phyloP scores from a whole-genome alignment of 2,329 filamentous ascomycete species.

The Lasiodiplodia hormozganensis region DNA sequence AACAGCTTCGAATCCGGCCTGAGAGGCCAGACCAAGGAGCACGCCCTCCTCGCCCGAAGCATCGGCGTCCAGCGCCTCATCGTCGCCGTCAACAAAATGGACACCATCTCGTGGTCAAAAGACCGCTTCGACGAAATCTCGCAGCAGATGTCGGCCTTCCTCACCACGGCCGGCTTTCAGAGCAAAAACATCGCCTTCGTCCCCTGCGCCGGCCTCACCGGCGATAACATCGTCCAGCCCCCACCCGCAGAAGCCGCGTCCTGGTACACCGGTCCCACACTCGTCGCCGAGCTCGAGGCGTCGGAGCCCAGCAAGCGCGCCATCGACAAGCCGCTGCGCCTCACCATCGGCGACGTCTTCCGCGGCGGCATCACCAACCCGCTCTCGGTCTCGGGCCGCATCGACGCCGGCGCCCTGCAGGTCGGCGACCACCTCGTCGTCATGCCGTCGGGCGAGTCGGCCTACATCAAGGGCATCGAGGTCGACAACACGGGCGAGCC shows the following conservation, averaged over 20 bases:
- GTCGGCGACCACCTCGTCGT: slow-evolving; percentile 80
- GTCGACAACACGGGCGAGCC: slow-evolving; percentile 63
- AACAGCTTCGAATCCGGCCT: slow-evolving; percentile 94
- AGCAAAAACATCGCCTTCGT: slow-evolving; percentile 83
- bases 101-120: slow-evolving; percentile 82
- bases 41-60: slow-evolving; percentile 86
- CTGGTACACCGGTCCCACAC: slow-evolving; percentile 83
- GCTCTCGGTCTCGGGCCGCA: slow-evolving; percentile 82
- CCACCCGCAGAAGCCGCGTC: slow-evolving; percentile 59
- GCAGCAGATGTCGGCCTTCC: slow-evolving; percentile 81
- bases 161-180: slow-evolving; percentile 82
- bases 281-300: slow-evolving; percentile 85
- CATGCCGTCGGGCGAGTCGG: slow-evolving; percentile 82
- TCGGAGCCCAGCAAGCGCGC: slow-evolving; percentile 75
- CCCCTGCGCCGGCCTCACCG: slow-evolving; percentile 86
- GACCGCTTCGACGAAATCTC: slow-evolving; percentile 85
- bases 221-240: slow-evolving; percentile 78
- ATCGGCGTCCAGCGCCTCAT: slow-evolving; percentile 89
- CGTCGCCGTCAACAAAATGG: slow-evolving; percentile 94
- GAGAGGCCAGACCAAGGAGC: slow-evolving; percentile 92
- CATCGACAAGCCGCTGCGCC: slow-evolving; percentile 78
- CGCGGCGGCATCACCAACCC: slow-evolving; percentile 79
- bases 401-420: slow-evolving; percentile 85
- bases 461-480: slow-evolving; percentile 81
- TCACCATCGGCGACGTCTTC: slow-evolving; percentile 90